These are phyloP conservation scores for Pyropia yezoensis DNA, from an alignment of 23 red algal species.

Conservation along the genomic window DNA sequence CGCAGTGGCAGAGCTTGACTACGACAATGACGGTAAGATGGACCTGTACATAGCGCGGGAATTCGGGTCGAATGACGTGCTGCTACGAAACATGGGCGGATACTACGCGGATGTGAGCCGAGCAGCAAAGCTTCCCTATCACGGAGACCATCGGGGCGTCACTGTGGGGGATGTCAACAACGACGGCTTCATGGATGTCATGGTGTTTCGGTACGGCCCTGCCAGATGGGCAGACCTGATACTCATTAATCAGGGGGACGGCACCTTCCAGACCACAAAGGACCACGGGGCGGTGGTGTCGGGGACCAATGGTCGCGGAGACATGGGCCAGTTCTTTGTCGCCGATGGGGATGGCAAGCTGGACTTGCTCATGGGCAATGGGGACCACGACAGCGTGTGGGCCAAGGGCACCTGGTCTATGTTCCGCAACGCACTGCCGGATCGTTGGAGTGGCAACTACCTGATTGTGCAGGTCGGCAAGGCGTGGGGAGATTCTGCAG, in stretches of 20 bases:
- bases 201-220: constrained; percentile 13
- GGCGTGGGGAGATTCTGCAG: background rate
- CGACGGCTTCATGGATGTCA: constrained; percentile 38
- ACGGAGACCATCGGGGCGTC: constrained; percentile 13
- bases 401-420: constrained; percentile 17
- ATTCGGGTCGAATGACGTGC: constrained; percentile 10
- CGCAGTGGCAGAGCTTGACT: constrained; percentile 37
- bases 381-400: constrained; percentile 8
- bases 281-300: background rate
- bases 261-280: constrained; percentile 18
- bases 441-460: background rate
- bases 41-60: constrained; percentile 32
- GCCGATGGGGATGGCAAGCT: background rate
- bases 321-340: background rate
- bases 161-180: constrained; percentile 50
- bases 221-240: constrained; percentile 12
- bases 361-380: constrained; percentile 4
- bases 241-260: constrained; percentile 29
- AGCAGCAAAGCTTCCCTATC: background rate
- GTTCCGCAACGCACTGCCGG: background rate
- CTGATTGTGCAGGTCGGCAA: constrained; percentile 10
- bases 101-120: constrained; percentile 7
- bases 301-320: background rate
- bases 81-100: constrained; percentile 26
- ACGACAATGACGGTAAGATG: constrained; percentile 45